Evolutionary conservation across 2,329 filamentous ascomycete species (phyloP).

Genomic region (Ophiostoma triangulosporum): DNA sequence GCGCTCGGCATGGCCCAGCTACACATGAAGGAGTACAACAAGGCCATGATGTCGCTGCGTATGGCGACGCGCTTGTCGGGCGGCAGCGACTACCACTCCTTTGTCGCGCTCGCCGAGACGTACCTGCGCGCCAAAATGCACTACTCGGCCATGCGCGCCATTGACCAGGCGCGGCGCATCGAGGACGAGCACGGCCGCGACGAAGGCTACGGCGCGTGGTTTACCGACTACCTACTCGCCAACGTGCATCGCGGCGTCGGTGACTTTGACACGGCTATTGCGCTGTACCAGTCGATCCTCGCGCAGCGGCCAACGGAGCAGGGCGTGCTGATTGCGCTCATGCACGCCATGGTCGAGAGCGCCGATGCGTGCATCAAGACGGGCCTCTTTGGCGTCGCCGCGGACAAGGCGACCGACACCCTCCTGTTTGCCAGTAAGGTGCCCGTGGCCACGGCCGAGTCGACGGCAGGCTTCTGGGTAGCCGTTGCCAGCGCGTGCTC

Average conservation of each 20-base stretch:
- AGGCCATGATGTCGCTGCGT: constrained; percentile 85
- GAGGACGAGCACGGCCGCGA: constrained; percentile 44
- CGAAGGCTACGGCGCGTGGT: constrained; percentile 65
- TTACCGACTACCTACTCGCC: constrained; percentile 89
- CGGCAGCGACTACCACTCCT: constrained; percentile 74
- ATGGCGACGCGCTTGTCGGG: constrained; percentile 73
- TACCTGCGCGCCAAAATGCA: constrained; percentile 90
- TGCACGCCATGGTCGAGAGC: constrained; percentile 79
- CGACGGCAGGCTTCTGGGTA: constrained; percentile 87
- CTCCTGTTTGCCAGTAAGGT: constrained; percentile 55
- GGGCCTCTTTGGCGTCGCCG: constrained; percentile 74
- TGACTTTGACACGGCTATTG: constrained; percentile 73
- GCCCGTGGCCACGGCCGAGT: constrained; percentile 45
- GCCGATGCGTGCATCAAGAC: constrained; percentile 65
- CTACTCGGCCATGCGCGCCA: constrained; percentile 85
- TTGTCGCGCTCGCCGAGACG: constrained; percentile 92
- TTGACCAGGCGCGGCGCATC: constrained; percentile 68
- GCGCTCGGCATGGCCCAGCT: constrained; percentile 88
- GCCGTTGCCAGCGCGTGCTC: constrained; percentile 78
- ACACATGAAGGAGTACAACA: constrained; percentile 76
- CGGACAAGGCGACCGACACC: constrained; percentile 54
- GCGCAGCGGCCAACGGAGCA: constrained; percentile 57
- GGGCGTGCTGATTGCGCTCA: constrained; percentile 72
- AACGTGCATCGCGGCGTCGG: constrained; percentile 88
- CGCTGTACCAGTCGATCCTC: constrained; percentile 63